Base-by-base conservation (phyloP, 257 asterid species). In the Vinca minor region DNA sequence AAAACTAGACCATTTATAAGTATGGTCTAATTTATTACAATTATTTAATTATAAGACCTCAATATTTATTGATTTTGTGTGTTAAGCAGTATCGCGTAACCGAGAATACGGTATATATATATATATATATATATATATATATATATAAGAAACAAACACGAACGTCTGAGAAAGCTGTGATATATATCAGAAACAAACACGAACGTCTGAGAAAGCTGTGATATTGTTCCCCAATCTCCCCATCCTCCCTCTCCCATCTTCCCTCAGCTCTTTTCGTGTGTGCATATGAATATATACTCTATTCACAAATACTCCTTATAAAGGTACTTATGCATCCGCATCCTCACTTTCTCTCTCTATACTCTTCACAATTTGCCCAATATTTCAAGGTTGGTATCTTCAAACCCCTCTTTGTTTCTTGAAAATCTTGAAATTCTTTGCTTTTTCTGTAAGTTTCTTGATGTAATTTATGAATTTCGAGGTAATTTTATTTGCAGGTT, bases 171-270 rank as follows among this genome's bases (percentile, higher is more conserved):
- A n/a, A n/a, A n/a, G n/a, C n/a, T n/a, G n/a, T n/a, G 39, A 10
- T 59, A 53, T 36, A 10, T 36, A 34, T 20, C 5, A 59, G 36
- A 62, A 32, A 53, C 59, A 44, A 53, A 50, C 65, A 64, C 75
- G 60, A 47, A 65, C 67, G 38, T 39, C 18, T 59, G 69, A 74
- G 73, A 69, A 62, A 73, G 75, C 64, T 73, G 79, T 76, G 71
- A 76, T 79, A 73, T 79, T 76, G 79, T 68, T 69, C 74, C 73
- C 47, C 61, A 39, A 13, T 29, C 73, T 38, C 28, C 59, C 69
- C 59, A 25, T 12, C 34, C 28, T 68, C 62, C 59, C 41, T 17
- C 36, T 35, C 45, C 32, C 41, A 15, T 29, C 35, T 18, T 28
- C 38, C 50, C 46, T 13, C 34, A 9, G 50, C 48, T 41, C 70